Percentiles rank a stretch among this genome's conserved stretches.
These are phyloP conservation scores for Ricinus communis DNA, from an alignment of 345 rosid genomes.

Conservation along the genomic window DNA sequence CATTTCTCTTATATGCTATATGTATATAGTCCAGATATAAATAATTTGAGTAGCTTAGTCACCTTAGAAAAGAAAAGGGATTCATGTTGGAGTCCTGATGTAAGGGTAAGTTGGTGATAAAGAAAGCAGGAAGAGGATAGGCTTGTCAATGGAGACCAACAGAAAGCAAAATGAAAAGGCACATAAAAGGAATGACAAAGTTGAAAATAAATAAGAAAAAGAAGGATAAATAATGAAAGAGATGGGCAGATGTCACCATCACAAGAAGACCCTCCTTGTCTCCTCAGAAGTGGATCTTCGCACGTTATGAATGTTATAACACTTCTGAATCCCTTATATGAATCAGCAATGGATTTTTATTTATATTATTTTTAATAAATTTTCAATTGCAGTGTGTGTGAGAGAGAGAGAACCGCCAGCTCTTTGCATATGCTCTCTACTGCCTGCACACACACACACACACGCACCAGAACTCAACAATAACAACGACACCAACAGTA, in stretches of 20 bases:
- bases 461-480: slow-evolving; percentile 13
- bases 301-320: slow-evolving; percentile 46
- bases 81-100: no score
- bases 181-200: slow-evolving; percentile 16
- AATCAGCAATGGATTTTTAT: no score
- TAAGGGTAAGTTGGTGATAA: no score
- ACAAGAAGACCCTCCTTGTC: slow-evolving; percentile 45
- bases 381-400: background rate
- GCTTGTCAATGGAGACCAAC: no score
- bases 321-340: background rate
- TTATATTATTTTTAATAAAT: background rate
- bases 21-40: no score
- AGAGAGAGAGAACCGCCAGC: slow-evolving; percentile 17
- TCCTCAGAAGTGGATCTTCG: slow-evolving; percentile 53
- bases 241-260: slow-evolving; percentile 31
- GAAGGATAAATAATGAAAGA: background rate
- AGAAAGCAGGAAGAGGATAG: no score
- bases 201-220: slow-evolving; percentile 2
- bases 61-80: no score
- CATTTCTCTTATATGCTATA: no score
- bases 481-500: background rate
- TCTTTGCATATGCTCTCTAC: slow-evolving; percentile 24
- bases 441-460: slow-evolving; percentile 8
- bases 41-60: no score
- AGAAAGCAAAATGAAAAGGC: no score